These are phyloP conservation scores for Gastrolobium villosum DNA, from an alignment of 306 rosid genomes.

Conservation along the genomic window DNA sequence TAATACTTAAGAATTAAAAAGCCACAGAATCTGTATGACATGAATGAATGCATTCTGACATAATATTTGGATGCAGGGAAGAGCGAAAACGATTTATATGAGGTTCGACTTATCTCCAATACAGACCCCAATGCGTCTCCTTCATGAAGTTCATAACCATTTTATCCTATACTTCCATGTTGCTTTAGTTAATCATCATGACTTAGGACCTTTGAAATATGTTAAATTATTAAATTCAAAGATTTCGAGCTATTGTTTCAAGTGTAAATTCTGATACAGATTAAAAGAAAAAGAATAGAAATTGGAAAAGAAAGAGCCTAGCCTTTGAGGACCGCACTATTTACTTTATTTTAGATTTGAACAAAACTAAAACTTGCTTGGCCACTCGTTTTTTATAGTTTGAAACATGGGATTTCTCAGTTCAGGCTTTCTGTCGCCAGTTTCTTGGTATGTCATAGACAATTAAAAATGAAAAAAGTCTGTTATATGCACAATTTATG, in stretches of 20 bases:
- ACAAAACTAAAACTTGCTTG: slow-evolving; percentile 20
- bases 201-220: slow-evolving; percentile 55
- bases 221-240: slow-evolving; percentile 51
- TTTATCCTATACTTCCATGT: slow-evolving; percentile 44
- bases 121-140: slow-evolving; percentile 56
- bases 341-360: slow-evolving; percentile 14
- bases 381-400: slow-evolving; percentile 2
- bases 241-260: slow-evolving; percentile 39
- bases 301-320: slow-evolving; percentile 40
- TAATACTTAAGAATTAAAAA: slow-evolving; percentile 5
- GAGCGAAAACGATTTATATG: slow-evolving; percentile 73
- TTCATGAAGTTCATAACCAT: slow-evolving; percentile 48
- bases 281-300: slow-evolving; percentile 41
- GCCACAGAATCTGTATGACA: slow-evolving; percentile 8
- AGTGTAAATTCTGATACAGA: slow-evolving; percentile 52
- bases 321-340: background rate
- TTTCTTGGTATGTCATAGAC: slow-evolving; percentile 1
- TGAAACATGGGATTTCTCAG: slow-evolving; percentile 16
- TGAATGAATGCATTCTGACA: slow-evolving; percentile 43
- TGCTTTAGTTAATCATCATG: slow-evolving; percentile 48
- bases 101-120: slow-evolving; percentile 82
- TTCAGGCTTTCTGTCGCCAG: background rate
- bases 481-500: background rate
- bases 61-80: slow-evolving; percentile 66
- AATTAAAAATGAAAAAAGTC: background rate